A percentile compares a stretch with the other conserved stretches of the same genome.
phyloP scores from a whole-genome alignment of 306 rosid species.

The Rosa rugosa region DNA sequence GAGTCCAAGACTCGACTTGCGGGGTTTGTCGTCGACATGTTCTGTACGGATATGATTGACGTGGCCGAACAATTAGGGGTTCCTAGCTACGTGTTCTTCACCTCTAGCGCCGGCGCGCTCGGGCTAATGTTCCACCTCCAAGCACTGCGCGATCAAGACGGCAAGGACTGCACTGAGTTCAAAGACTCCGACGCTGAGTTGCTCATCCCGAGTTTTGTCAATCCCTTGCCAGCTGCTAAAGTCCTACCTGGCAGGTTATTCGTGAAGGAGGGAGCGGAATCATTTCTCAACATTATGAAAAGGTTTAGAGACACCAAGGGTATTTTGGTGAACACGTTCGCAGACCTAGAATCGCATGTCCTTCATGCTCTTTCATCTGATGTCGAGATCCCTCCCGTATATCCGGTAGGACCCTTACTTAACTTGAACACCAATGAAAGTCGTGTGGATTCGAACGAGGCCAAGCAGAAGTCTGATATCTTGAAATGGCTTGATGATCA shows the following conservation, averaged over 20 bases:
- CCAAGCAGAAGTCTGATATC: neutral
- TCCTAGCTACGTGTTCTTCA: conserved; percentile 47
- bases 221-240: conserved; percentile 14
- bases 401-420: too few relatives aligned
- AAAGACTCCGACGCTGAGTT: conserved; percentile 1
- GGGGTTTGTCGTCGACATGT: conserved; percentile 46
- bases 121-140: conserved; percentile 39
- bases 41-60: conserved; percentile 50
- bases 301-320: conserved; percentile 24
- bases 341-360: conserved; percentile 17
- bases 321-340: conserved; percentile 25
- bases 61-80: conserved; percentile 47
- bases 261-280: neutral
- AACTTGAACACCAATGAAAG: too few relatives aligned
- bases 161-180: neutral
- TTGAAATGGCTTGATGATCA: conserved; percentile 64
- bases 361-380: neutral
- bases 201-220: conserved; percentile 26
- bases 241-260: neutral
- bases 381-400: too few relatives aligned
- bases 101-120: conserved; percentile 32
- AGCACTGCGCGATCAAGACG: conserved; percentile 22
- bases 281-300: neutral
- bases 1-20: conserved; percentile 10
- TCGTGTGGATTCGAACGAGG: neutral